Conservation (phyloP, 2,329 filamentous ascomycete species). For the Mycosphaerella sp. region DNA sequence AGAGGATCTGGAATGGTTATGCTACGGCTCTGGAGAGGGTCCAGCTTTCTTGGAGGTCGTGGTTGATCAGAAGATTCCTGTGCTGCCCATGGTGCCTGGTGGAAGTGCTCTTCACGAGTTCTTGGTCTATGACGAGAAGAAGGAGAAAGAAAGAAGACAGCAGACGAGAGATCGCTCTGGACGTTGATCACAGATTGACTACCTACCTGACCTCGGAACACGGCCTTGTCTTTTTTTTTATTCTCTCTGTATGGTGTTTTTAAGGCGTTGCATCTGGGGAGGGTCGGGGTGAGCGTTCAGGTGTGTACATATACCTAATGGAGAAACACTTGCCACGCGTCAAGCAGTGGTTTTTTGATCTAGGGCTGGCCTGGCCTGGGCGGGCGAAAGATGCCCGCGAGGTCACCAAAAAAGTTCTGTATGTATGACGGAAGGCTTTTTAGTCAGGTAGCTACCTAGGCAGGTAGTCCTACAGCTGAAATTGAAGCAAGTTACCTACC, state of each 20-base stretch:
- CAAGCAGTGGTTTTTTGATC: not conserved
- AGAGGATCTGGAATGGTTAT: conserved; percentile 77
- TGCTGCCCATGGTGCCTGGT: conserved; percentile 94
- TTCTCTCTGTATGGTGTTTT: conserved; percentile 15
- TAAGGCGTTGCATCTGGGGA: not conserved
- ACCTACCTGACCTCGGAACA: not conserved
- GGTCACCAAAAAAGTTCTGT: conserved; percentile 4
- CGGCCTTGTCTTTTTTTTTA: not conserved
- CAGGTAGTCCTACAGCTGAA: no score
- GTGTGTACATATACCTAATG: conserved; percentile 2
- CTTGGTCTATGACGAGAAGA: conserved; percentile 72
- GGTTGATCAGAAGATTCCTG: conserved; percentile 82
- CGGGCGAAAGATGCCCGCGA: not conserved
- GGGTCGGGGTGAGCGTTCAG: conserved; percentile 2
- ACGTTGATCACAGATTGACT: conserved; percentile 23
- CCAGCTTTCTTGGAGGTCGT: conserved; percentile 88
- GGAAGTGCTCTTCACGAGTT: conserved; percentile 89
- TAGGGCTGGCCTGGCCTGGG: not conserved
- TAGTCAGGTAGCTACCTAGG: no score
- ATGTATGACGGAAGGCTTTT: not conserved
- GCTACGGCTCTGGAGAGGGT: conserved; percentile 66
- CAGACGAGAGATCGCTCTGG: conserved; percentile 35
- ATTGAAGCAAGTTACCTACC: no score
- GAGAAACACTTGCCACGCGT: not conserved
- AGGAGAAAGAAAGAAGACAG: conserved; percentile 37